Base-by-base conservation (phyloP, 2,329 filamentous ascomycete species). In the Aspergillus eucalypticola region DNA sequence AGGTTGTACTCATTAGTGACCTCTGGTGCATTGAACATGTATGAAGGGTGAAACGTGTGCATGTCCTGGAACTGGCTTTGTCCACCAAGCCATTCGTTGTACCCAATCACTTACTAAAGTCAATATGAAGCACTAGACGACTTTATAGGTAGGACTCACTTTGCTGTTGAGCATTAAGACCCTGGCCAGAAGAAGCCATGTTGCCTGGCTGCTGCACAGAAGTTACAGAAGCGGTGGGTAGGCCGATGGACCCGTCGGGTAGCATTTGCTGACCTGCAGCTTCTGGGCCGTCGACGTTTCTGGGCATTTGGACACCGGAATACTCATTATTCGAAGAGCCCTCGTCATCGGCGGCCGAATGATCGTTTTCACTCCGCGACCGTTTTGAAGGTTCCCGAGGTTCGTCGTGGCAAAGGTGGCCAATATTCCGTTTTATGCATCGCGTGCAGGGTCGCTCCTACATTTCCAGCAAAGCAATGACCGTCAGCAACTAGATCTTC, bases 341-440 rank as follows among this genome's bases (percentile, higher is more conserved):
- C 66, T 86, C 83, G 73, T 90, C 87, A 69, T 90, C 87, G 59
- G 83, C 82, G 46, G 80, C 79, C 55, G 85, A 82, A 61, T 83
- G 78, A 63, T 81, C 84, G 64, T 82, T 80, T 67, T 86, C 82
- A 73, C 81, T 84, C 80, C 94, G 96, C 69, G 85, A 79, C 78
- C 93, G 94, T 79, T 95, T 96, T 61, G 89, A 86, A 67, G 88
- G 83, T 73, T 99, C 94, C 77, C 94, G 89, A 68, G 93, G 94
- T 79, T 98, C 95, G 79, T 99, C 95, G 81, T 97, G 95, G 79
- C 95, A 99, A 67, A 99, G 85, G 79, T 99, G 95, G 71, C 94
- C 95, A 77, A 99, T 99, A 80, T 96, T 96, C 73, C 95, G 89
- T 81, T 98, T 99, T 79, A 98, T 91, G 83, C 95, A 99, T 80